A percentile compares a stretch with the other conserved stretches of the same genome.
Evolutionary conservation across 202 grass and related monocot genomes (phyloP).

Genomic region (Thinopyrum obtusiflorum): DNA sequence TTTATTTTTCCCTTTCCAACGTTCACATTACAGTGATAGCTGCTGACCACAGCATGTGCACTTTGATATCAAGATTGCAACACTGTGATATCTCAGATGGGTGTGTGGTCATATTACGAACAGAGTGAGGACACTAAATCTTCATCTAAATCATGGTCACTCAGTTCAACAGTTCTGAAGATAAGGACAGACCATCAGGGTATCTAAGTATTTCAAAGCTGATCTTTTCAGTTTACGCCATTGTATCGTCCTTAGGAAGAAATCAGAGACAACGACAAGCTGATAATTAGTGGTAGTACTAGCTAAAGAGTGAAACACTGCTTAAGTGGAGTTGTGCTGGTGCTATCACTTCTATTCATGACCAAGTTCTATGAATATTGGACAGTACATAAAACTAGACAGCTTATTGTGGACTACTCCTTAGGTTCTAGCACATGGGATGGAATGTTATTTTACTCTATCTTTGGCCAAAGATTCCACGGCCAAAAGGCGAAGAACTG

Average conservation of each 20-base stretch:
- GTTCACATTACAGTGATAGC: neutral
- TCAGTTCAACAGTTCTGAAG: neutral
- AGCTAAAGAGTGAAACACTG: neutral
- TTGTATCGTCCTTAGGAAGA: neutral
- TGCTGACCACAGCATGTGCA: neutral
- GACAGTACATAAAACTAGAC: neutral
- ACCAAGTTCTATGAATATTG: neutral
- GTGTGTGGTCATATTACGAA: neutral
- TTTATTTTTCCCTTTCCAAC: neutral
- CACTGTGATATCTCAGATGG: neutral
- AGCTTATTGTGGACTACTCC: neutral
- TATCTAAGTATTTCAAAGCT: neutral
- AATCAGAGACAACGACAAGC: neutral
- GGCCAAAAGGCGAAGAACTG: neutral
- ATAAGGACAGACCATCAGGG: neutral
- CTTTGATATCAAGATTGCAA: neutral
- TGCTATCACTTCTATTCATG: neutral
- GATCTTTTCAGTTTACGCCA: neutral
- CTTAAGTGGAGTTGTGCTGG: neutral
- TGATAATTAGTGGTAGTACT: neutral
- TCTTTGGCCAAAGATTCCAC: neutral
- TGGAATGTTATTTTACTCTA: neutral
- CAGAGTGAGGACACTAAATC: neutral
- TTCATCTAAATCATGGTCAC: neutral
- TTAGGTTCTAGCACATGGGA: conserved; percentile 6